Evolutionary conservation across 768 basidiomycete genomes (phyloP), one percentile per base, ranked within the genome.

Genomic region (Panaeolus papilionaceus): DNA sequence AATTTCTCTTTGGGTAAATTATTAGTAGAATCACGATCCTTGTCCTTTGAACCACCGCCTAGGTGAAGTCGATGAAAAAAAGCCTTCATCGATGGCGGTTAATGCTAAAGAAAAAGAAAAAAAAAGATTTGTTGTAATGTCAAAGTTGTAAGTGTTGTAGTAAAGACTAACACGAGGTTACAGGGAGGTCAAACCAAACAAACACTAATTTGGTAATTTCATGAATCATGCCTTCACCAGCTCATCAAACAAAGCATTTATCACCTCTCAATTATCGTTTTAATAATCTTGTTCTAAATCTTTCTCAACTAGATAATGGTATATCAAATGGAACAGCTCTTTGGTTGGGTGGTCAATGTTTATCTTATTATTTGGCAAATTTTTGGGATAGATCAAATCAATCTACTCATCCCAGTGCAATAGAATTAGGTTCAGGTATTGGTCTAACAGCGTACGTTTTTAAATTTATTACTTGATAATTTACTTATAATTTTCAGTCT

Each of bases 361-460:
- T 95, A 44, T 83, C 91, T 18, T 73, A 82, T 51, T 93, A 89
- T 74, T 81, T 94, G 38, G 78, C 83, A 20, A 79, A 23, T 80
- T 80, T 64, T 33, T 49, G 28, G 75, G 74, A 67, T 74, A 71
- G 69, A 65, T 51, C 61, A 66, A 70, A 26, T 38, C 42, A 65
- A 64, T 67, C 38, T 67, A 63, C 76, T 77, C 68, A 80, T 76
- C 76, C 71, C 38, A 80, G 81, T 64, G 89, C 86, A 8, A 79
- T 95, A 66, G 95, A 97, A 75, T 80, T 96, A 20, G 95, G 95
- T 65, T 89, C 90, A 72, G 95, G 95, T 23, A 88, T 92, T 39
- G 95, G 94, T 51, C 85, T 94, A 65, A 88, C 89, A 70, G 86
- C 92, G 88, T 92, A 77, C 77, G 90, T 72, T 42, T 8, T 64